Conservation (phyloP, 2,329 filamentous ascomycete genomes). For the Trichophyton schoenleinii region DNA sequence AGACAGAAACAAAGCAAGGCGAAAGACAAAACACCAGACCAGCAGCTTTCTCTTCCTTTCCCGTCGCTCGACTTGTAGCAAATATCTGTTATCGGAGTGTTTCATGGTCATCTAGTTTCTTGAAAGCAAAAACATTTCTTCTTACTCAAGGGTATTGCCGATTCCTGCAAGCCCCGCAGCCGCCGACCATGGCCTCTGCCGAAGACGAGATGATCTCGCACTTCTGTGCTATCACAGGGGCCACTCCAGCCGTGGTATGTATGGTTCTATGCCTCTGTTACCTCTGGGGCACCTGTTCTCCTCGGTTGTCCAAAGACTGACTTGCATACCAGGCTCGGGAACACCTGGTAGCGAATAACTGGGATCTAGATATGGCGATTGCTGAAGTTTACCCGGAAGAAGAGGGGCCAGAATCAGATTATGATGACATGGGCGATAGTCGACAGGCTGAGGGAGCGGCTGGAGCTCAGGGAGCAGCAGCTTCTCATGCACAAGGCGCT, state of each 20-base stretch:
- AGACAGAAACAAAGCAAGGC: background rate
- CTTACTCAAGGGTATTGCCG: no score
- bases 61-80: background rate
- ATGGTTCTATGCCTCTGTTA: background rate
- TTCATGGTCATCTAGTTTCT: background rate
- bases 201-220: constrained; percentile 37
- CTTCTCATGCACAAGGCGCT: background rate
- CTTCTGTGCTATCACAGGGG: constrained; percentile 47
- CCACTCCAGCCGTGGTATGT: constrained; percentile 37
- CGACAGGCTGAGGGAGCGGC: background rate
- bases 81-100: background rate
- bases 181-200: constrained; percentile 23
- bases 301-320: background rate
- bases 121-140: background rate
- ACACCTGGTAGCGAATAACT: constrained; percentile 52
- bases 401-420: constrained; percentile 27
- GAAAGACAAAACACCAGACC: background rate
- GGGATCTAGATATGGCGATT: constrained; percentile 53
- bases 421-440: constrained; percentile 14
- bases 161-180: background rate
- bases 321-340: constrained; percentile 45
- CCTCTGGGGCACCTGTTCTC: background rate
- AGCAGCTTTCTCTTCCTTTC: background rate
- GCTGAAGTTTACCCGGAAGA: constrained; percentile 47
- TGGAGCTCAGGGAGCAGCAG: background rate